A percentile compares a stretch with the other conserved stretches of the same genome.
phyloP scores from a whole-genome alignment of 2,329 filamentous ascomycete genomes.

The Pseudogymnoascus sp. region DNA sequence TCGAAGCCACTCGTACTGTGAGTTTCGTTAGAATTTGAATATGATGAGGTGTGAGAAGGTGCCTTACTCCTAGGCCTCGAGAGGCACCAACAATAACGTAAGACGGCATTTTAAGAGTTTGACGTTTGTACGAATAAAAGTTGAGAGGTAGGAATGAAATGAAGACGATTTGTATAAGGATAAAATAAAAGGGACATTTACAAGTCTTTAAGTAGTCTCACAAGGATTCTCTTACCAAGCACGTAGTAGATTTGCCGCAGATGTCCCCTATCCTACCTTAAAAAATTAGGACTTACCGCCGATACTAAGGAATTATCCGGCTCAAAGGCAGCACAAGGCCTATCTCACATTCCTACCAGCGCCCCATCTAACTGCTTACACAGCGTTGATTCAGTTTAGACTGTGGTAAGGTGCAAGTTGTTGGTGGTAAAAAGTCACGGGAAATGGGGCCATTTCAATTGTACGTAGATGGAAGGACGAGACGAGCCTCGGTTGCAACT shows the following conservation, averaged over 20 bases:
- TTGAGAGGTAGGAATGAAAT: neutral
- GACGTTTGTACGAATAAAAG: neutral
- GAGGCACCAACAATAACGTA: constrained; percentile 5
- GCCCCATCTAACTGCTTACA: neutral
- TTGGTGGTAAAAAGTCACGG: neutral
- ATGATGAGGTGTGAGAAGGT: neutral
- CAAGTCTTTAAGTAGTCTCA: neutral
- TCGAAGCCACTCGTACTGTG: constrained; percentile 41
- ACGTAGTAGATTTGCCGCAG: neutral
- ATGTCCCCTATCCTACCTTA: neutral
- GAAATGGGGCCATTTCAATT: neutral
- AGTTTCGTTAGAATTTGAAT: neutral
- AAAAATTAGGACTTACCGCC: neutral
- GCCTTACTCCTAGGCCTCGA: neutral
- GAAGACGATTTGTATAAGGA: neutral
- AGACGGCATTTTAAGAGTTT: constrained; percentile 5
- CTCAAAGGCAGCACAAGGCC: neutral
- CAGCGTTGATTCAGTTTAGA: neutral
- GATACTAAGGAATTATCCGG: neutral
- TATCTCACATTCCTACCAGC: neutral
- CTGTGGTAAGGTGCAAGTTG: neutral
- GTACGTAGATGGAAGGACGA: constrained; percentile 4
- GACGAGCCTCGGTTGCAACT: neutral
- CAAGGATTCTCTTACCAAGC: neutral
- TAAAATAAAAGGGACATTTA: neutral